Evolutionary conservation across 2,329 filamentous ascomycete genomes (phyloP).

Genomic region (Lanzia echinophila): DNA sequence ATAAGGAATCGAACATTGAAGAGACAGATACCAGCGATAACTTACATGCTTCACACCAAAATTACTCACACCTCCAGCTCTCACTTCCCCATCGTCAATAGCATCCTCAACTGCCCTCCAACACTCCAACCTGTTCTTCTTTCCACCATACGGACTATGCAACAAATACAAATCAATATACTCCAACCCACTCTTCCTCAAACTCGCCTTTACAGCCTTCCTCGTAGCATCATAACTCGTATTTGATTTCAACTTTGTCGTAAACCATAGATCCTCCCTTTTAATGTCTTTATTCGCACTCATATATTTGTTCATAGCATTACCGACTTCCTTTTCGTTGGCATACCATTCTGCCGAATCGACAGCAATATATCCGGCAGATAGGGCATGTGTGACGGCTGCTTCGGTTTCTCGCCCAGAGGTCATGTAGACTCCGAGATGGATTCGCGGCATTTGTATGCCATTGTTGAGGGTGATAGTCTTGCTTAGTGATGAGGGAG

Average conservation of each 20-base stretch:
- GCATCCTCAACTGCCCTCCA: constrained; percentile 76
- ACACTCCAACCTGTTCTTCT: constrained; percentile 58
- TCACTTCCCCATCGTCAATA: constrained; percentile 63
- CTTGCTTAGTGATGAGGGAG: background rate
- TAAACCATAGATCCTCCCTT: constrained; percentile 71
- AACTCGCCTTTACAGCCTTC: constrained; percentile 56
- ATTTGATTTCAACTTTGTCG: constrained; percentile 64
- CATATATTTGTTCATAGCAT: constrained; percentile 55
- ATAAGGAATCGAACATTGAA: background rate
- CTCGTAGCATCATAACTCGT: constrained; percentile 61
- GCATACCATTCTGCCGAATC: constrained; percentile 51
- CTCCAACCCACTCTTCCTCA: constrained; percentile 59
- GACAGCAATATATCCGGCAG: constrained; percentile 46
- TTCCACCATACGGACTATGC: constrained; percentile 73
- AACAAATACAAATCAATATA: constrained; percentile 77
- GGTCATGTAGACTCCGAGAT: constrained; percentile 69
- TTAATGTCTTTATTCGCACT: constrained; percentile 44
- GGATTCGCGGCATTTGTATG: constrained; percentile 61
- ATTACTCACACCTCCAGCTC: constrained; percentile 69
- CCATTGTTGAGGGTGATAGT: constrained; percentile 6
- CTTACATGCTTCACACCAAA: constrained; percentile 67
- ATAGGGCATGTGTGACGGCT: constrained; percentile 40
- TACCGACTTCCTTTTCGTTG: constrained; percentile 66
- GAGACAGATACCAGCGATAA: constrained; percentile 13
- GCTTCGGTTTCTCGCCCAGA: constrained; percentile 51